Evolutionary conservation across 208 protist species (phyloP), one percentile per base, ranked within the genome.

Genomic region (Wallacemonas sp.): DNA sequence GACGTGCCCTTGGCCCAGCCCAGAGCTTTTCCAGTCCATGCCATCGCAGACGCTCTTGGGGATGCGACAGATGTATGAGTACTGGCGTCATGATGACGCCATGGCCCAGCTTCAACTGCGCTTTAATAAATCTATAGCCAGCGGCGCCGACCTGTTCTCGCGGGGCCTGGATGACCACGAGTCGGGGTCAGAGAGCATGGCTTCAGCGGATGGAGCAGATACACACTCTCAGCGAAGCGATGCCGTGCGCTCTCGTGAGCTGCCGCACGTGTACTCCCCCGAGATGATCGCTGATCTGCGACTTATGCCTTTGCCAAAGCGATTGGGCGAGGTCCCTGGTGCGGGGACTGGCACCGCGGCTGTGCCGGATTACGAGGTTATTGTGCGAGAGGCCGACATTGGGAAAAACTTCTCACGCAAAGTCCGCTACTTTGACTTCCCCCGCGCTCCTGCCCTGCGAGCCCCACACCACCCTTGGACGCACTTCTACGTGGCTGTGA

Each of bases 401-500:
- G 31, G 39, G 27, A 54, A 14, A 34, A 61, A 9, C 9, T 55
- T 30, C 34, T 44, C 34, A 1, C 49, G 34, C 41, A 68, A 68
- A 58, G 33, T 62, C n/a, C 71, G 47, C 19, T 58, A 41, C 51
- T 86, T 65, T 56, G 61, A 77, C 26, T 53, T 80, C 36, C 68
- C 80, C 2, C 74, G 55, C 26, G 47, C 58, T 30, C 49, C 14
- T 22, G 58, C 70, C 4, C 36, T 68, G 24, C 38, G 46, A 19
- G 12, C 24, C 15, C 81, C 79, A 38, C 64, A 66, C 1, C 63
- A 92, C 70, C 74, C 62, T n/a, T 94, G 88, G 88, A 54, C 62
- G 28, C 66, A 77, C 41, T 94, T 90, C 71, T 94, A 77, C 71
- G 78, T 94, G 33, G 79, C 80, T 1, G 2, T 94, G 0, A 91